Percentiles rank a stretch among this genome's conserved stretches.
Evolutionary conservation across 202 grass and related monocot genomes (phyloP).

Genomic region (Setaria italica): DNA sequence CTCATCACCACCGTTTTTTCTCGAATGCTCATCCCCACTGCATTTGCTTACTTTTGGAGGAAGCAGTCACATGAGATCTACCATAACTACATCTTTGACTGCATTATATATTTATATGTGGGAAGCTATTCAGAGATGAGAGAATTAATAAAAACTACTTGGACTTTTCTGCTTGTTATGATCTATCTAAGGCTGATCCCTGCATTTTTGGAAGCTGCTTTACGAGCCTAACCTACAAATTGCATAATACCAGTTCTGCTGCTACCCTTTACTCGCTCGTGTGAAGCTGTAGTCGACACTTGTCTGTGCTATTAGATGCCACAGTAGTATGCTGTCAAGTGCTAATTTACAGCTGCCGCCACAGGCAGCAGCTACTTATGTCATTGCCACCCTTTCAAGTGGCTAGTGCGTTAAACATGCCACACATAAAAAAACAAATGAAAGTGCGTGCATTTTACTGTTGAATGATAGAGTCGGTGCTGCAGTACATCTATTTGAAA

Average conservation of each 20-base stretch:
- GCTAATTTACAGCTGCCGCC: slow-evolving; percentile 9
- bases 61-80: not conserved
- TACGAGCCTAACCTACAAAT: not conserved
- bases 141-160: slow-evolving; percentile 31
- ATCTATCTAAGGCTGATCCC: slow-evolving; percentile 21
- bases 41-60: slow-evolving; percentile 38
- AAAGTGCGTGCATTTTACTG: slow-evolving; percentile 32
- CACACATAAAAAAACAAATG: slow-evolving; percentile 20
- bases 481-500: slow-evolving; percentile 30
- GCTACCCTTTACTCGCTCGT: slow-evolving; percentile 13
- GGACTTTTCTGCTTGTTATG: slow-evolving; percentile 10
- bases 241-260: slow-evolving; percentile 2
- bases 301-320: slow-evolving; percentile 26
- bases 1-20: not conserved
- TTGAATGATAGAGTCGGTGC: slow-evolving; percentile 25
- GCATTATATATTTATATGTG: slow-evolving; percentile 47
- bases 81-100: slow-evolving; percentile 32
- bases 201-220: slow-evolving; percentile 18
- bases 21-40: not conserved
- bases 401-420: slow-evolving; percentile 24
- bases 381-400: slow-evolving; percentile 1
- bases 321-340: slow-evolving; percentile 23
- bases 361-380: slow-evolving; percentile 27
- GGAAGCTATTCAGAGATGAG: slow-evolving; percentile 33
- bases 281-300: slow-evolving; percentile 15